Evolutionary conservation across 352 stramenopile genomes (phyloP), one percentile per base, ranked within the genome.

Genomic region (Globisporangium spiculum): DNA sequence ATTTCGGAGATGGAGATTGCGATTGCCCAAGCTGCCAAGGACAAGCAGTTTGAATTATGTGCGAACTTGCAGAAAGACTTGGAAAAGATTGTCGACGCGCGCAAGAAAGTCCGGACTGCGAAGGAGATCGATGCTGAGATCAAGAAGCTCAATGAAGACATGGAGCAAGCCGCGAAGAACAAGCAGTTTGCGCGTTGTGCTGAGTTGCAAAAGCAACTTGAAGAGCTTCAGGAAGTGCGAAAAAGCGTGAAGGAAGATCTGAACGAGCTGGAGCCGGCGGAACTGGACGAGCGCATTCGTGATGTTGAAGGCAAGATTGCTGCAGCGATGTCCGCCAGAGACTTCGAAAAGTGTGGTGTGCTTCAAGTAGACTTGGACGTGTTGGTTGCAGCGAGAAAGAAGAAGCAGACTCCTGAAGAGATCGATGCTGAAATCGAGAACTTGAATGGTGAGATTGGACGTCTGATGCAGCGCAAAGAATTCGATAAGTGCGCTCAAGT

Each of bases 71-170:
- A 96, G 65, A 87, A 93, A 20, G 88, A 97, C 18, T 69, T 96
- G 3, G 87, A 96, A 50, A 86, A 84, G 54, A 77, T 94, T 34
- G 80, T 96, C 0, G 86, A 94, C 20, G 88, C 86, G 8, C 84
- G 87, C 20, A 93, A 93, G 69, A 89, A 88, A 59, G 86, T 96
- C 8, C 87, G 88, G n/a, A 97, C 88, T 0, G 82, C 86, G 0
- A 96, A 97, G 65, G 88, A 97, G 63, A 81, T 97, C 44, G 89
- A 97, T 55, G 71, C 71, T 4, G 88, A 91, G 60, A 97, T 96
- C 44, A 78, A 79, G 26, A 84, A 83, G 52, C 30, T 96, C 18
- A 90, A 93, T 53, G 68, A 74, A 2, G 87, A 93, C 24, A 94
- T 97, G 87, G 89, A 96, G 22, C 61, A 72, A 4, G 84, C 88